Percentiles rank a stretch among this genome's conserved stretches.
Conservation (phyloP, 2,329 filamentous ascomycete species). For the Didymella lethalis region DNA sequence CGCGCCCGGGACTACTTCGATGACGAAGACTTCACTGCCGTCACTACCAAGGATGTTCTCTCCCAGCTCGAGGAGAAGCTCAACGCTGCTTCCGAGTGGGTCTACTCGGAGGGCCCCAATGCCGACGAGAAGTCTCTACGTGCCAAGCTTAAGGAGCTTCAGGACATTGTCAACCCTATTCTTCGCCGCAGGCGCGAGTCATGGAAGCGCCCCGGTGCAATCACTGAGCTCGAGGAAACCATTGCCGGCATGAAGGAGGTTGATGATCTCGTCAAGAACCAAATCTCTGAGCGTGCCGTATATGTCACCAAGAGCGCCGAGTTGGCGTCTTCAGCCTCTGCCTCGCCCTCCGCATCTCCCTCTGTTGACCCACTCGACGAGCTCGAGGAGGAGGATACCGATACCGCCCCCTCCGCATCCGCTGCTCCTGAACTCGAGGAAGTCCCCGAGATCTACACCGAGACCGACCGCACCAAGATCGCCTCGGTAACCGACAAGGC, state of each 20-base stretch:
- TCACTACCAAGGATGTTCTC: slow-evolving; percentile 74
- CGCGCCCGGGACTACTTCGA: slow-evolving; percentile 82
- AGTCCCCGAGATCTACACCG: slow-evolving; percentile 67
- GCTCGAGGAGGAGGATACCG: slow-evolving; percentile 74
- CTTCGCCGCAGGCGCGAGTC: slow-evolving; percentile 78
- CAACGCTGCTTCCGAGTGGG: slow-evolving; percentile 80
- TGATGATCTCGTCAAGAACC: slow-evolving; percentile 71
- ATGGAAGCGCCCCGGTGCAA: slow-evolving; percentile 71
- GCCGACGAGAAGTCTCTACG: slow-evolving; percentile 79
- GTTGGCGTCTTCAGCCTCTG: slow-evolving; percentile 53
- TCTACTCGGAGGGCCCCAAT: slow-evolving; percentile 83
- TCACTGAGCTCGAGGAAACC: slow-evolving; percentile 73
- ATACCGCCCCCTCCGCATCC: slow-evolving; percentile 52
- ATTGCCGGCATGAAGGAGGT: slow-evolving; percentile 76
- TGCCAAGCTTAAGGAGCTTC: slow-evolving; percentile 77
- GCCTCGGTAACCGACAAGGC: slow-evolving; percentile 69
- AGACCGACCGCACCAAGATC: slow-evolving; percentile 74
- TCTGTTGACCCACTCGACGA: slow-evolving; percentile 66
- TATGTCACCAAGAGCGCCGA: slow-evolving; percentile 53
- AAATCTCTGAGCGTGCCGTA: slow-evolving; percentile 74
- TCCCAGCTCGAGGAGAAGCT: slow-evolving; percentile 72
- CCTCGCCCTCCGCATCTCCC: slow-evolving; percentile 55
- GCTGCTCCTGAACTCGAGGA: slow-evolving; percentile 40
- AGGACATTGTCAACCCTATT: slow-evolving; percentile 79
- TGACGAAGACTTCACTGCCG: slow-evolving; percentile 74